Conservation (phyloP, 2,329 filamentous ascomycete species). For the Dactylellina drechsleri region DNA sequence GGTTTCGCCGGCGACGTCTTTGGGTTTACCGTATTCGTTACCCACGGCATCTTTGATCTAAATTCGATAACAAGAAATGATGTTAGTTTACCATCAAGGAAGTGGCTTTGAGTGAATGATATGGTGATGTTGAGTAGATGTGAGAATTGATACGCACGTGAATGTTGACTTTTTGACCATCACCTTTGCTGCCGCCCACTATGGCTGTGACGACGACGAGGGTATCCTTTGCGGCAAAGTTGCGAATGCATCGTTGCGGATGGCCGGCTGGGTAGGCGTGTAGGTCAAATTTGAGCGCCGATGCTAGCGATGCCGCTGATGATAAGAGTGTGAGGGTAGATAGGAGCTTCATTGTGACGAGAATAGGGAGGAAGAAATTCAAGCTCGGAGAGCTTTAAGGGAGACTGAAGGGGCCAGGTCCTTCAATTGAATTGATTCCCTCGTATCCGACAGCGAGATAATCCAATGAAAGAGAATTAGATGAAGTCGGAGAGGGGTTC, state of each 20-base stretch:
- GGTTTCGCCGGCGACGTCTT: conserved; percentile 90
- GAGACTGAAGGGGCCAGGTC: not conserved
- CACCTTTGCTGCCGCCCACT: conserved; percentile 83
- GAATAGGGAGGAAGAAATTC: conserved; percentile 6
- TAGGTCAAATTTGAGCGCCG: conserved; percentile 93
- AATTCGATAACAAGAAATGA: not conserved
- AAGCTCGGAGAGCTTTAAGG: conserved; percentile 19
- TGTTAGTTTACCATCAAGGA: conserved; percentile 4
- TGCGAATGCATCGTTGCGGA: conserved; percentile 85
- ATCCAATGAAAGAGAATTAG: not conserved
- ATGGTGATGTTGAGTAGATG: not conserved
- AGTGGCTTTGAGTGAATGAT: not conserved
- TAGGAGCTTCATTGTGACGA: conserved; percentile 48
- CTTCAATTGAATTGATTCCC: conserved; percentile 32
- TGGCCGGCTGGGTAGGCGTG: conserved; percentile 73
- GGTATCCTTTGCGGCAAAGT: conserved; percentile 92
- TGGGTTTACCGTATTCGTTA: conserved; percentile 93
- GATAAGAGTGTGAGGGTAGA: conserved; percentile 38
- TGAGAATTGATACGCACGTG: conserved; percentile 69
- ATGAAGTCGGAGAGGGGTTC: conserved; percentile 18
- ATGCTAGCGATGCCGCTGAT: conserved; percentile 58
- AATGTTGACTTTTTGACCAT: conserved; percentile 94
- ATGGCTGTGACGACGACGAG: conserved; percentile 94
- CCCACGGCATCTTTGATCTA: conserved; percentile 95
- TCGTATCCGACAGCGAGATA: not conserved